Evolutionary conservation across 23 red algal genomes (phyloP).

Genomic region (Gracilaria domingensis): DNA sequence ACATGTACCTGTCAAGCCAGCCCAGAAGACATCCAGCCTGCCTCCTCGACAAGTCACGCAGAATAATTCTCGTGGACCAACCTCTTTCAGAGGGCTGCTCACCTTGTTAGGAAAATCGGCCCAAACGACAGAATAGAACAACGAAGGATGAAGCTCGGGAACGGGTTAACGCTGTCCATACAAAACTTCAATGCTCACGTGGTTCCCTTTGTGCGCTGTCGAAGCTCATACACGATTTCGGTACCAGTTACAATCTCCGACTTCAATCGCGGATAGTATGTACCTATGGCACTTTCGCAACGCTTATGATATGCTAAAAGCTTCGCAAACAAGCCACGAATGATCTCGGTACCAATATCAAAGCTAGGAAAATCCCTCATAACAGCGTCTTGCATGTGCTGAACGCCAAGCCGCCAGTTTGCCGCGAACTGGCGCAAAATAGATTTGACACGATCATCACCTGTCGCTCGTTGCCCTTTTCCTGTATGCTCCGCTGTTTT

Average conservation of each 20-base stretch:
- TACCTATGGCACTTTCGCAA: slow-evolving; percentile 61
- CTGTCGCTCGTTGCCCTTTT: neutral
- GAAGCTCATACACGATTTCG: slow-evolving; percentile 79
- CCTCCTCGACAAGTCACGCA: neutral
- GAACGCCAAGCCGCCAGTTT: slow-evolving; percentile 81
- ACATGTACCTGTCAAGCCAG: slow-evolving; percentile 9
- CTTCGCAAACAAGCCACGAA: slow-evolving; percentile 39
- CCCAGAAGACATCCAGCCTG: neutral
- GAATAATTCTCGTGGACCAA: slow-evolving; percentile 10
- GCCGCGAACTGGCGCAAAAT: slow-evolving; percentile 83
- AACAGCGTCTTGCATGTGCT: slow-evolving; percentile 86
- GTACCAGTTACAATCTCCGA: slow-evolving; percentile 72
- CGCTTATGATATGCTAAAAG: slow-evolving; percentile 79
- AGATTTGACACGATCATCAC: slow-evolving; percentile 49
- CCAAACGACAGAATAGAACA: slow-evolving; percentile 27
- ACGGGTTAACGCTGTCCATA: neutral
- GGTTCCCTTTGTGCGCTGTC: slow-evolving; percentile 49
- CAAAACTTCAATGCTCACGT: neutral
- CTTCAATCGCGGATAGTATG: slow-evolving; percentile 63
- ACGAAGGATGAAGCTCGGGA: neutral
- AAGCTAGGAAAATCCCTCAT: slow-evolving; percentile 86
- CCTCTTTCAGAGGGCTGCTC: slow-evolving; percentile 61
- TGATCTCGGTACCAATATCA: slow-evolving; percentile 72
- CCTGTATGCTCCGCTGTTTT: neutral
- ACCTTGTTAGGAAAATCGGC: slow-evolving; percentile 44